These are phyloP conservation scores for Umbelopsis ramanniana DNA, from an alignment of 192 early-diverging fungal genomes.

Conservation along the genomic window DNA sequence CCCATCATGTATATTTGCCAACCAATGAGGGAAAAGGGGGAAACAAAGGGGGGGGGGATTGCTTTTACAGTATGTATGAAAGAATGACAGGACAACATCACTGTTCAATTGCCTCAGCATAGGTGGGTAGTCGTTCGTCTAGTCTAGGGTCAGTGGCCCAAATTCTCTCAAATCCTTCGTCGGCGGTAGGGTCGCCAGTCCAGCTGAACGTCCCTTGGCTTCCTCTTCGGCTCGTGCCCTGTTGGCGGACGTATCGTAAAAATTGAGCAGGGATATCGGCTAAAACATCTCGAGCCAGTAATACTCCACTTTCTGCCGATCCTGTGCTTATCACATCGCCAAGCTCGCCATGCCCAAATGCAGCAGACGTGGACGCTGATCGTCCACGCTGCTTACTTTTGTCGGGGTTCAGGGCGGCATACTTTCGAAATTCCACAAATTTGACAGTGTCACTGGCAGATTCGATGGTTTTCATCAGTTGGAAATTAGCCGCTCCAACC, in stretches of 20 bases:
- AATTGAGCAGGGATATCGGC: conserved; percentile 22
- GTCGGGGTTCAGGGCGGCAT: background rate
- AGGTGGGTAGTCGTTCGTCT: conserved; percentile 12
- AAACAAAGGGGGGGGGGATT: too few species aligned
- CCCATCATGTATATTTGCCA: too few species aligned
- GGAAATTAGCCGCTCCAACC: conserved; percentile 14
- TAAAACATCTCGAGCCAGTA: conserved; percentile 21
- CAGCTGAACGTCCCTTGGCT: conserved; percentile 16
- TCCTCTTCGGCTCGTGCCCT: background rate
- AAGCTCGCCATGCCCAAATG: background rate
- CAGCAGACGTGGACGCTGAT: conserved; percentile 8
- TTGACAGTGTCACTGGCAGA: conserved; percentile 12
- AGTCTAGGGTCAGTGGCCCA: background rate
- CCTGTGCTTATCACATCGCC: conserved; percentile 18
- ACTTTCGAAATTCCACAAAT: conserved; percentile 25
- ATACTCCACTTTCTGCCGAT: conserved; percentile 8
- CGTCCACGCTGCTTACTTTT: conserved; percentile 8
- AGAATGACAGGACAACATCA: background rate
- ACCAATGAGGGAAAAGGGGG: too few species aligned
- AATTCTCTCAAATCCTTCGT: background rate
- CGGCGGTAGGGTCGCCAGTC: background rate
- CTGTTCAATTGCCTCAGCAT: background rate
- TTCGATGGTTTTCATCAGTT: conserved; percentile 8
- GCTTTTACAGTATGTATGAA: too few species aligned
- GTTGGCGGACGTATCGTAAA: conserved; percentile 6